Base-by-base conservation (phyloP, 139 green algal species). In the Tetraselmis chui region DNA sequence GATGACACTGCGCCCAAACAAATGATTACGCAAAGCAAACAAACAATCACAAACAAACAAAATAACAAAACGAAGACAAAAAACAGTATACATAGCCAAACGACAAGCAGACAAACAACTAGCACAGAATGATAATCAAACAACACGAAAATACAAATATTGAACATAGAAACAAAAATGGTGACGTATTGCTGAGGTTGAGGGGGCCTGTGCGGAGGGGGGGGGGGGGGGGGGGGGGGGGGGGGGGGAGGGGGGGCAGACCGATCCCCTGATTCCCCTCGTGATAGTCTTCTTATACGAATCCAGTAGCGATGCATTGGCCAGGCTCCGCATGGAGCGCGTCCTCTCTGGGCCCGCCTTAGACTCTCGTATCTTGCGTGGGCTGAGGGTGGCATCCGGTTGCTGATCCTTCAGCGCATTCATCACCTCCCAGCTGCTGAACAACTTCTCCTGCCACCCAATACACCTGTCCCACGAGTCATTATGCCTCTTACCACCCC, bases 401-500 rank as follows among this genome's bases (percentile, higher is more conserved):
- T 81, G 24, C 75, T 29, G 24, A 29, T 0, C 77, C 26, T 82
- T 77, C 80, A 84, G 86, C 80, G 84, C 79, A 23, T 80, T 59
- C 1, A 78, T 30, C 5, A 90, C 83, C 83, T 91, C 88, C 1
- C 31, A 59, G 26, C 77, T 59, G 79, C 81, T 86, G 84, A 83
- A 86, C 59, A 92, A 86, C 82, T 92, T 92, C 74, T 92, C 89
- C 76, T 92, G 89, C 89, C 89, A 92, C 0, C 58, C 59, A 74
- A 92, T 88, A 5, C 5, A 5, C 45, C 11, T 18, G 45, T 18
- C 18, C 45, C 45, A 67, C 11, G 45, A 67, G 45, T 67, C 45
- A 5, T 67, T 23, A 2, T 31, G 74, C 74, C 28, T 31, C 74
- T 5, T n/a, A n/a, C n/a, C n/a, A n/a, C n/a, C n/a, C n/a, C n/a